These are phyloP conservation scores for Rhipidocladum racemiflorum DNA, from an alignment of 176 grass and related monocot genomes.

Conservation along the genomic window DNA sequence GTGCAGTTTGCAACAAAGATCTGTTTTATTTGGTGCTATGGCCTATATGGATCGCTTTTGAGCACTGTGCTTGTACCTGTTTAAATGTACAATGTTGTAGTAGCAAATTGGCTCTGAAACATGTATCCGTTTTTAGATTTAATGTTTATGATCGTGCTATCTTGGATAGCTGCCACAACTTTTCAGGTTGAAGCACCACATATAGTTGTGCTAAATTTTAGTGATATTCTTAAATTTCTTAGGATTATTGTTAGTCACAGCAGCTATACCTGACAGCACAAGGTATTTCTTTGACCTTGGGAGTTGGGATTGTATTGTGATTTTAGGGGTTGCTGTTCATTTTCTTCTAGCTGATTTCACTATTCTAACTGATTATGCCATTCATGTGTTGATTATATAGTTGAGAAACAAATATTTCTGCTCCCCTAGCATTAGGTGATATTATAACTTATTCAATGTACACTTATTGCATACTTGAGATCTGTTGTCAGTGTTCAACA, in stretches of 20 bases:
- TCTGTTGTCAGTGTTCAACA: neutral
- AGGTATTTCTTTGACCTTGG: neutral
- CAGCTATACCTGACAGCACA: slow-evolving; percentile 15
- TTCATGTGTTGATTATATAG: slow-evolving; percentile 20
- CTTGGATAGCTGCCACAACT: neutral
- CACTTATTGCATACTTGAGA: neutral
- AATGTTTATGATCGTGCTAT: neutral
- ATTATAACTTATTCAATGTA: neutral
- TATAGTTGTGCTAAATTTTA: neutral
- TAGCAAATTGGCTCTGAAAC: neutral
- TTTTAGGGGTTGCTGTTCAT: neutral
- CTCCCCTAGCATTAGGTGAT: neutral
- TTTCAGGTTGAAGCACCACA: slow-evolving; percentile 7
- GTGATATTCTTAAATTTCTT: slow-evolving; percentile 1
- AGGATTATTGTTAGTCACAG: neutral
- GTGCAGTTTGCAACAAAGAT: neutral
- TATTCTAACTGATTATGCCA: neutral
- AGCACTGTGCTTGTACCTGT: neutral
- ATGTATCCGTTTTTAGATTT: neutral
- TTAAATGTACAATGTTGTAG: neutral
- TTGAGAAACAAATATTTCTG: neutral
- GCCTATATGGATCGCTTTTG: neutral
- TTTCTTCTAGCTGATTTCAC: neutral
- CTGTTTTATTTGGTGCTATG: neutral
- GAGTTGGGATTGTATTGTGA: neutral